Base-by-base conservation (phyloP, 352 stramenopile species). In the Phytophthora cryptogea region DNA sequence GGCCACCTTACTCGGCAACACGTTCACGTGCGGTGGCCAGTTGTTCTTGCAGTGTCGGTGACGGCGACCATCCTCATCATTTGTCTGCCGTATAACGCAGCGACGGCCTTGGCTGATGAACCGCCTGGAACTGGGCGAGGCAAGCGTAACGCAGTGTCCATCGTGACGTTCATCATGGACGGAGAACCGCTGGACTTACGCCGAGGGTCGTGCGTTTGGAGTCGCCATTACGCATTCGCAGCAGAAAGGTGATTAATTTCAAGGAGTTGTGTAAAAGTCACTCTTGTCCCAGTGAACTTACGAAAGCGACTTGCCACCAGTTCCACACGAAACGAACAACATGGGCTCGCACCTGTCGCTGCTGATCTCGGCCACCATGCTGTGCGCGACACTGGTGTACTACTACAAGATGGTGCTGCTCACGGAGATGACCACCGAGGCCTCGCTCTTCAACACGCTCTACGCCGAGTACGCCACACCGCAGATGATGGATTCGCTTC, bases 341-440 rank as follows among this genome's bases (percentile, higher is more conserved):
- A 84, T 84, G 75, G 63, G 65, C 41, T 59, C 62, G 20, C 45
- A 80, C 33, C 62, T 80, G 48, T 86, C 80, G 76, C 58, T 90
- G 33, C 42, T 76, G 35, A 71, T 90, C 50, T 80, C 76, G 50
- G 50, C 69, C 17, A 74, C 64, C 54, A 90, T 76, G 78, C 70
- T 90, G 51, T 54, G 80, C 26, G 62, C 67, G 16, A 90, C 76
- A 47, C 61, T 86, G 30, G 64, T 86, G 33, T 90, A 90, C 61
- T 88, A 85, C 70, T 88, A 88, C 70, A 78, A 73, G 53, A 88
- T 86, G 72, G 78, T 90, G 37, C 62, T 88, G 47, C 80, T 90
- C 37, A 86, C 80, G 10, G 78, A 90, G 70, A 77, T 87, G 55
- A 88, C 76, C 47, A 80, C 79, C 6, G 80, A 90, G 54, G 76